These are phyloP conservation scores for Helminthosporium solani DNA, from an alignment of 2,329 filamentous ascomycete genomes.

Conservation along the genomic window DNA sequence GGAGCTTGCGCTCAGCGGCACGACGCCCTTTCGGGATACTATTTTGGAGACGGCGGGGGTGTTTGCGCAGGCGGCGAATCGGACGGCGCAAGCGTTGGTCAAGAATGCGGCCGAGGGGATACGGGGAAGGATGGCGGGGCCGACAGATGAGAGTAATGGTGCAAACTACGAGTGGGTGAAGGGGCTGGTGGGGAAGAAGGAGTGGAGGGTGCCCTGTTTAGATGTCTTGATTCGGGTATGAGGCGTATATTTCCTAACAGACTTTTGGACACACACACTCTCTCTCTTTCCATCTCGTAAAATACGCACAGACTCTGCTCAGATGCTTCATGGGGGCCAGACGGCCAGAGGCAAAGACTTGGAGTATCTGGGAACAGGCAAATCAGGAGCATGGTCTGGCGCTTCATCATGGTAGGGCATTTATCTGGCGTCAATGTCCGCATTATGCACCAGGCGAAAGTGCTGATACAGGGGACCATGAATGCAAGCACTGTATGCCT, in stretches of 20 bases:
- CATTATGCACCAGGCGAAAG: neutral
- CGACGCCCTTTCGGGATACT: conserved; percentile 57
- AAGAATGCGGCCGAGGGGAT: conserved; percentile 32
- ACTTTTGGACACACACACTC: too few relatives aligned
- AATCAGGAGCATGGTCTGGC: conserved; percentile 16
- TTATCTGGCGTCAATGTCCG: conserved; percentile 21
- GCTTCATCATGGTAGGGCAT: conserved; percentile 21
- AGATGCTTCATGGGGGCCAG: too few relatives aligned
- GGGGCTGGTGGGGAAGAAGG: conserved; percentile 74
- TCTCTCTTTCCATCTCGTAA: too few relatives aligned
- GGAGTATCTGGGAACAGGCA: too few relatives aligned
- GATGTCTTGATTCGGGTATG: conserved; percentile 77
- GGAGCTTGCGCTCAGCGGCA: conserved; percentile 32
- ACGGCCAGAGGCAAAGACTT: too few relatives aligned
- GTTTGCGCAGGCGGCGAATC: conserved; percentile 65
- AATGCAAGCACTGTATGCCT: too few relatives aligned
- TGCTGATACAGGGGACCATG: too few relatives aligned
- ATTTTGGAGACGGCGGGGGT: conserved; percentile 62
- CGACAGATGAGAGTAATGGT: conserved; percentile 65
- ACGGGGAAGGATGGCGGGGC: conserved; percentile 33
- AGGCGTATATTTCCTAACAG: too few relatives aligned
- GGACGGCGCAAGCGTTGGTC: conserved; percentile 34
- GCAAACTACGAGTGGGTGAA: conserved; percentile 72
- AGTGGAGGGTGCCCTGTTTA: conserved; percentile 90
- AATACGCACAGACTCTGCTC: too few relatives aligned